A percentile compares a stretch with the other conserved stretches of the same genome.
These are phyloP conservation scores for Phytophthora cajani DNA, from an alignment of 352 stramenopile genomes.

Conservation along the genomic window DNA sequence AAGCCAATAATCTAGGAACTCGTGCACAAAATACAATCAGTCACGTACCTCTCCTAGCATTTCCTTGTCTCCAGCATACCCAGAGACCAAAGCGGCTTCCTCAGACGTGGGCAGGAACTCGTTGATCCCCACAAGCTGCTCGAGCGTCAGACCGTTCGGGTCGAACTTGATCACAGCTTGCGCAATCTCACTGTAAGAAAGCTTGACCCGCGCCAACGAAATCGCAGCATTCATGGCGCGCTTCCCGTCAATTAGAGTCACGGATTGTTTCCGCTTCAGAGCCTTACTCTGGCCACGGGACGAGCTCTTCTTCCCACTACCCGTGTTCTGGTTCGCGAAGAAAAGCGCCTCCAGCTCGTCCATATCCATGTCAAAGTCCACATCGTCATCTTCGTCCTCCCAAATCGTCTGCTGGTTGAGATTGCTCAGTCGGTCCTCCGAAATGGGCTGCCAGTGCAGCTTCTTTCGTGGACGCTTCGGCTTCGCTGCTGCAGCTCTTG, in stretches of 20 bases:
- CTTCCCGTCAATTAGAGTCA: constrained; percentile 95
- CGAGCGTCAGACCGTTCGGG: constrained; percentile 58
- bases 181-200: constrained; percentile 91
- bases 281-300: constrained; percentile 41
- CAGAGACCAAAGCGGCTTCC: constrained; percentile 83
- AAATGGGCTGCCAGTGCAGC: constrained; percentile 89
- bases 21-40: neutral
- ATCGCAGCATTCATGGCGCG: constrained; percentile 98
- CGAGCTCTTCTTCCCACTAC: constrained; percentile 56
- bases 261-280: constrained; percentile 78
- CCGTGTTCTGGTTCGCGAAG: constrained; percentile 68
- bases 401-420: constrained; percentile 80
- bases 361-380: constrained; percentile 89
- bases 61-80: constrained; percentile 76
- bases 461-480: constrained; percentile 79
- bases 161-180: constrained; percentile 77
- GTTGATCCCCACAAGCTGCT: constrained; percentile 90
- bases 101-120: constrained; percentile 95
- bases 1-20: neutral
- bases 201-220: constrained; percentile 94
- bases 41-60: constrained; percentile 71
- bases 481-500: constrained; percentile 19
- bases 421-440: constrained; percentile 80
- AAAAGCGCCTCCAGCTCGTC: constrained; percentile 89
- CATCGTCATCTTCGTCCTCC: constrained; percentile 80